Evolutionary conservation across 768 basidiomycete species (phyloP).

Genomic region (Mycena haematopus): DNA sequence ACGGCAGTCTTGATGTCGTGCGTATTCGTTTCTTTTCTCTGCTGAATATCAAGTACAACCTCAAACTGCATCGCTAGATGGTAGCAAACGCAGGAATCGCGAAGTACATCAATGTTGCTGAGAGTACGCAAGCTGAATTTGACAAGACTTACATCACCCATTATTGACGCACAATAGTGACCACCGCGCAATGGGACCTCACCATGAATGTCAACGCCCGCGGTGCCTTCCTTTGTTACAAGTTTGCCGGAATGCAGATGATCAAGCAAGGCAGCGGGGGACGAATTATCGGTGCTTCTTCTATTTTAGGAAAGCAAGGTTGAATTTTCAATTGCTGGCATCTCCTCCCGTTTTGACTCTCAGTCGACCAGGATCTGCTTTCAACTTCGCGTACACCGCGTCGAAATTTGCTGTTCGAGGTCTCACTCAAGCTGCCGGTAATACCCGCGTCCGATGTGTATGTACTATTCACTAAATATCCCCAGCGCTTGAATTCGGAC

Average conservation of each 20-base stretch:
- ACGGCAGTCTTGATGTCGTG: constrained; percentile 40
- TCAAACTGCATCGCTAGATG: constrained; percentile 31
- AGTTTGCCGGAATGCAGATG: constrained; percentile 46
- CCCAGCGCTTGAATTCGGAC: constrained; percentile 15
- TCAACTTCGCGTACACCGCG: constrained; percentile 34
- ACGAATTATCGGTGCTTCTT: constrained; percentile 43
- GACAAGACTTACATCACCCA: neutral
- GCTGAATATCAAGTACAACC: neutral
- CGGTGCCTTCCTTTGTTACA: constrained; percentile 46
- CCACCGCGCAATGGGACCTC: constrained; percentile 36
- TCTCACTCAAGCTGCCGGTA: constrained; percentile 23
- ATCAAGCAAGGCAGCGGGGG: constrained; percentile 46
- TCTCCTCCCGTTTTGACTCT: neutral
- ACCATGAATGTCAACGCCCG: constrained; percentile 39
- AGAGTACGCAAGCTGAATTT: constrained; percentile 13
- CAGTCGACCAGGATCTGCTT: constrained; percentile 15
- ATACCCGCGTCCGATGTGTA: neutral
- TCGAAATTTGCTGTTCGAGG: constrained; percentile 38
- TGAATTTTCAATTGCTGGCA: neutral
- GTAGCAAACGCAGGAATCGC: constrained; percentile 38
- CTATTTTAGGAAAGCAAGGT: constrained; percentile 27
- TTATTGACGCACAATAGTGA: constrained; percentile 6
- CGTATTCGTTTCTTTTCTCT: neutral
- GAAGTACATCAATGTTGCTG: constrained; percentile 3
- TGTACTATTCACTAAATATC: neutral